Conservation (phyloP, 108 stramenopile genomes). For the Schizochytrium sp. region DNA sequence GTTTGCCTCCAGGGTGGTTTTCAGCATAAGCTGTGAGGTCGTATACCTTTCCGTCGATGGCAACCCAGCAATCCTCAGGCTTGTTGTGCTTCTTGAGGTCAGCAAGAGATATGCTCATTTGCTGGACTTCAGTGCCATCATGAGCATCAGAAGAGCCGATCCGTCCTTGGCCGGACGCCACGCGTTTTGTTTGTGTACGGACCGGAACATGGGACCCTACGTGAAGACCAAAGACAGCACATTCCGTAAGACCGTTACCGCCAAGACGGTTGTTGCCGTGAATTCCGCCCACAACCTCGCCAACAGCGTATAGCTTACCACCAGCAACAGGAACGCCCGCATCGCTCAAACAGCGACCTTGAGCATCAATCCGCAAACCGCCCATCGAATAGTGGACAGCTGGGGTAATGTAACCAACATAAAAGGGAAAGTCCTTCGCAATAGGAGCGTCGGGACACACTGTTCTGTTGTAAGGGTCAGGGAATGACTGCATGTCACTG, state of each 20-base stretch:
- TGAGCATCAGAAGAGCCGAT: background rate
- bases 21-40: constrained; percentile 90
- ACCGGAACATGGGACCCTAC: constrained; percentile 18
- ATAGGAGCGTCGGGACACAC: constrained; percentile 22
- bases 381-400: constrained; percentile 65
- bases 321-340: constrained; percentile 64
- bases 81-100: constrained; percentile 83
- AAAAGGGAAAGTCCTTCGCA: background rate
- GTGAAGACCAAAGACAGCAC: constrained; percentile 73
- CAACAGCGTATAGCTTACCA: constrained; percentile 70
- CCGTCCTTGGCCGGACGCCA: background rate
- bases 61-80: constrained; percentile 88
- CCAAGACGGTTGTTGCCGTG: constrained; percentile 75
- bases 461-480: constrained; percentile 41
- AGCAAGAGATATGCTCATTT: constrained; percentile 73
- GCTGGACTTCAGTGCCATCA: background rate
- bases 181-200: background rate
- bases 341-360: background rate
- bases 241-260: constrained; percentile 75
- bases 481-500: background rate
- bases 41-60: constrained; percentile 86
- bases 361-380: constrained; percentile 29
- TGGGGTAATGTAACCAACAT: constrained; percentile 61
- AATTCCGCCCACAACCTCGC: constrained; percentile 75
- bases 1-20: constrained; percentile 90